Percentiles rank a stretch among this genome's conserved stretches.
phyloP scores from a whole-genome alignment of 768 basidiomycete genomes.

The Rhodocollybia butyracea region DNA sequence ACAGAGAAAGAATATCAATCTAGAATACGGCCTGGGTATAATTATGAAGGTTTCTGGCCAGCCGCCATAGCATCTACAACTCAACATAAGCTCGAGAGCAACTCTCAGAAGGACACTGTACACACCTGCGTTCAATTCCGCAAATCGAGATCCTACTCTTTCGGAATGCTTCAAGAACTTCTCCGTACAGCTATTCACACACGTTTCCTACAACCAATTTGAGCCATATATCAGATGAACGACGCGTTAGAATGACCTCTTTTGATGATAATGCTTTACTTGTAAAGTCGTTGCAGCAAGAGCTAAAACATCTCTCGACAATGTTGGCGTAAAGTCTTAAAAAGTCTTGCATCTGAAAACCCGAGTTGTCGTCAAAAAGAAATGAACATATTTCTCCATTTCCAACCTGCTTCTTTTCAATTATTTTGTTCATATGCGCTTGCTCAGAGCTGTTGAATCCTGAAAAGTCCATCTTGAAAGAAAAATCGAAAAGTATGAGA shows the following conservation, averaged over 20 bases:
- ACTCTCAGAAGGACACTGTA: constrained; percentile 8
- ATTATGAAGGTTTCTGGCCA: constrained; percentile 2
- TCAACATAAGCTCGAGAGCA: not conserved
- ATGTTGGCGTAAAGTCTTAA: constrained; percentile 91
- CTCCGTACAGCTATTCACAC: constrained; percentile 91
- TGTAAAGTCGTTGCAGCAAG: constrained; percentile 96
- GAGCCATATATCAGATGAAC: not conserved
- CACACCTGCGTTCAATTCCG: constrained; percentile 89
- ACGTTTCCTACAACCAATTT: constrained; percentile 60
- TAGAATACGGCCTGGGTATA: not conserved
- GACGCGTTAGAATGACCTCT: constrained; percentile 55
- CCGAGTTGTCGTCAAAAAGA: not conserved
- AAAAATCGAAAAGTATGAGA: not conserved
- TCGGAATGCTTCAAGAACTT: constrained; percentile 98
- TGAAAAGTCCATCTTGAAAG: constrained; percentile 79
- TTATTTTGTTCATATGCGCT: constrained; percentile 91
- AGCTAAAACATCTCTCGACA: constrained; percentile 93
- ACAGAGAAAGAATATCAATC: not conserved
- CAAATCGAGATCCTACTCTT: constrained; percentile 87
- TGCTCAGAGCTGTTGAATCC: constrained; percentile 87
- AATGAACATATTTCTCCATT: not conserved
- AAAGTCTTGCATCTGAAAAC: constrained; percentile 93
- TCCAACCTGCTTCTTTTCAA: constrained; percentile 95
- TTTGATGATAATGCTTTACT: constrained; percentile 90
- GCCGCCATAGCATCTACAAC: constrained; percentile 3